A percentile compares a stretch with the other conserved stretches of the same genome.
Conservation (phyloP, 2,329 filamentous ascomycete species). For the Xylariaceae sp. region DNA sequence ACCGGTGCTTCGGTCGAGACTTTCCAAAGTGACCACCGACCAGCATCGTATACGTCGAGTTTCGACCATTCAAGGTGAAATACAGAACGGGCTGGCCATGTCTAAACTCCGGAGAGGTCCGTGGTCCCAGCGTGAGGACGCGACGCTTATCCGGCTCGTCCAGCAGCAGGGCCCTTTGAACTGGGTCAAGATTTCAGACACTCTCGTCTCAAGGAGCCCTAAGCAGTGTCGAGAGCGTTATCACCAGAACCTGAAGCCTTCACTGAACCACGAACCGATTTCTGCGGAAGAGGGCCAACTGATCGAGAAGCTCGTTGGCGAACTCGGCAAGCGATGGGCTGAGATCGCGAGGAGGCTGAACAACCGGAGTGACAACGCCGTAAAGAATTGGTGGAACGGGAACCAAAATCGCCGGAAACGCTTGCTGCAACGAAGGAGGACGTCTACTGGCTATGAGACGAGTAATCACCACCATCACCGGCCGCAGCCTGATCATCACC, state of each 20-base stretch:
- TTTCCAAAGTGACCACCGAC: not conserved
- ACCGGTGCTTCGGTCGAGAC: not conserved
- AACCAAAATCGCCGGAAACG: conserved; percentile 75
- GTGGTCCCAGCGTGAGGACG: conserved; percentile 77
- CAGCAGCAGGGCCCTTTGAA: conserved; percentile 70
- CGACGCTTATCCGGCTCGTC: conserved; percentile 65
- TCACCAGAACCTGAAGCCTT: conserved; percentile 85
- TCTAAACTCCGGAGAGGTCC: conserved; percentile 57
- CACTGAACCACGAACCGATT: conserved; percentile 69
- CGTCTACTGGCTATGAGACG: conserved; percentile 30
- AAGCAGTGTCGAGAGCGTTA: conserved; percentile 96
- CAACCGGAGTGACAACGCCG: conserved; percentile 87
- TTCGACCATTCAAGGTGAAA: not conserved
- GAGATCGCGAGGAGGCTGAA: conserved; percentile 80
- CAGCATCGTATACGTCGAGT: not conserved
- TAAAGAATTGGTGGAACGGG: conserved; percentile 98
- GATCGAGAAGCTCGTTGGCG: conserved; percentile 72
- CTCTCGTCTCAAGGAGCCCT: conserved; percentile 72
- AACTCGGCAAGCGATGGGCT: conserved; percentile 85
- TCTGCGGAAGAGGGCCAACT: conserved; percentile 62
- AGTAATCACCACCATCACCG: conserved; percentile 23
- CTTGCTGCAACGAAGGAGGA: conserved; percentile 38
- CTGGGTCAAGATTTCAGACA: conserved; percentile 81
- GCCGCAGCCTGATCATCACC: not conserved
- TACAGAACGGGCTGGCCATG: conserved; percentile 7